Evolutionary conservation across 192 early-diverging fungal species (phyloP).

Genomic region (Funneliformis geosporum): DNA sequence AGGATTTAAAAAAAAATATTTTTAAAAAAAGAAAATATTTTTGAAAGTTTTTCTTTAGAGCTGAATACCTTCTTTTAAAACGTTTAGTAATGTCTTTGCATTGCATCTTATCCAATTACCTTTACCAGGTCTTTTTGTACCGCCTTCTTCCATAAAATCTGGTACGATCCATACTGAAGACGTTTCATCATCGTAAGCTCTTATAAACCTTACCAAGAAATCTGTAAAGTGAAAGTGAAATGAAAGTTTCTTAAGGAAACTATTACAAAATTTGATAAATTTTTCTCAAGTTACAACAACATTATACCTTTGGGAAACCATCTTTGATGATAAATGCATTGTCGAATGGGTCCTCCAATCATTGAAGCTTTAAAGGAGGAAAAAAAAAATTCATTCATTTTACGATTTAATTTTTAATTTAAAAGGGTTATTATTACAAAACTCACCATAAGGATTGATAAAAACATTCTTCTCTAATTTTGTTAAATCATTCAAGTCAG

Average conservation of each 20-base stretch:
- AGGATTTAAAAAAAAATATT: not conserved
- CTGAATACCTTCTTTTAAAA: slow-evolving; percentile 1
- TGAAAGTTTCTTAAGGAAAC: too few relatives aligned
- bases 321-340: slow-evolving; percentile 16
- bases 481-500: not conserved
- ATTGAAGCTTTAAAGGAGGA: not conserved
- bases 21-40: not conserved
- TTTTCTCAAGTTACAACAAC: not conserved
- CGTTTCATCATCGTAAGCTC: slow-evolving; percentile 15
- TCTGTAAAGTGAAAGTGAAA: slow-evolving; percentile 10
- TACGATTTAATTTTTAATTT: not conserved
- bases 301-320: slow-evolving; percentile 15
- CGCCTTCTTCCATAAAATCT: slow-evolving; percentile 6
- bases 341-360: not conserved
- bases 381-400: not conserved
- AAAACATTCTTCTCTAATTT: not conserved
- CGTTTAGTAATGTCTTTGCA: not conserved
- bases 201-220: slow-evolving; percentile 23
- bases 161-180: slow-evolving; percentile 7
- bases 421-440: not conserved
- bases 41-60: not conserved
- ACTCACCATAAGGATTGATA: not conserved
- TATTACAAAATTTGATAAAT: too few relatives aligned
- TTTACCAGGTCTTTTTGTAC: slow-evolving; percentile 13
- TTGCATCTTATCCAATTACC: not conserved